A percentile compares a stretch with the other conserved stretches of the same genome.
Conservation (phyloP, 2,329 filamentous ascomycete species). For the Cladophialophora bantiana region DNA sequence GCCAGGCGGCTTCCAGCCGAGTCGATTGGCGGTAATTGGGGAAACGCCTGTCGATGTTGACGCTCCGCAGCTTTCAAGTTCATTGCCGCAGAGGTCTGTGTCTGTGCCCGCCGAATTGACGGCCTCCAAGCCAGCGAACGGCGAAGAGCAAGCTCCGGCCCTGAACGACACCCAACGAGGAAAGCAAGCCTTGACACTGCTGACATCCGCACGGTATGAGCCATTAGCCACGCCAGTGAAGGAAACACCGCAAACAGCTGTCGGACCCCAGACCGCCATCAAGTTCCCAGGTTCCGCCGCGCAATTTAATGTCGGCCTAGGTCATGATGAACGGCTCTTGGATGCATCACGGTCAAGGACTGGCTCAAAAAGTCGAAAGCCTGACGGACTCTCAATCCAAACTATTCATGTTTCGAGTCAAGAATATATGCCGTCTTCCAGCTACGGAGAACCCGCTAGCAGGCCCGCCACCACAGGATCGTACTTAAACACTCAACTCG, state of each 20-base stretch:
- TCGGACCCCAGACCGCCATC: conserved; percentile 72
- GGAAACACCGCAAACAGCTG: conserved; percentile 65
- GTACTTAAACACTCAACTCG: conserved; percentile 41
- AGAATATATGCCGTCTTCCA: conserved; percentile 48
- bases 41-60: conserved; percentile 67
- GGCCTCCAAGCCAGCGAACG: conserved; percentile 17
- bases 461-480: conserved; percentile 43
- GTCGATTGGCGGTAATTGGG: conserved; percentile 77
- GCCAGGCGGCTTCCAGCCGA: conserved; percentile 62
- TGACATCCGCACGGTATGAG: conserved; percentile 56
- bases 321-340: conserved; percentile 57
- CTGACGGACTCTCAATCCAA: conserved; percentile 73
- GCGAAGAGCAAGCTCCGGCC: conserved; percentile 47
- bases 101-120: conserved; percentile 40
- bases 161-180: conserved; percentile 44
- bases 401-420: conserved; percentile 61
- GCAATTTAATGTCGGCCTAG: conserved; percentile 16
- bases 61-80: conserved; percentile 43
- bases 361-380: conserved; percentile 78
- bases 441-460: conserved; percentile 36
- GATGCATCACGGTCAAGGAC: conserved; percentile 63
- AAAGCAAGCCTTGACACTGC: conserved; percentile 48
- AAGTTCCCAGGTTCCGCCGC: conserved; percentile 45
- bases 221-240: conserved; percentile 48
- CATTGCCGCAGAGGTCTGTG: conserved; percentile 49